These are phyloP conservation scores for Diaporthe citri DNA, from an alignment of 2,329 filamentous ascomycete species.

Conservation along the genomic window DNA sequence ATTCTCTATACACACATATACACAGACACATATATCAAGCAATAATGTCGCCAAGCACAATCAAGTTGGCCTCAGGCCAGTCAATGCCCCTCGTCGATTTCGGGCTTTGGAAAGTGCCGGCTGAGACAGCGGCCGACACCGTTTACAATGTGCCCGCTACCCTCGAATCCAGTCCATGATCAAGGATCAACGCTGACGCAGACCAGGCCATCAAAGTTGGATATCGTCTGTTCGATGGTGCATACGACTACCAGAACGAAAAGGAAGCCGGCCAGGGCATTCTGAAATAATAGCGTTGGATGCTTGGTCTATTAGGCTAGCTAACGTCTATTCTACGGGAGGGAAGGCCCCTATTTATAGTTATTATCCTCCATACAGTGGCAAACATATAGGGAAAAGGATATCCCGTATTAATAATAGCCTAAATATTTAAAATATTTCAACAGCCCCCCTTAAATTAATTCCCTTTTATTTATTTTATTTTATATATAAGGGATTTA, in stretches of 20 bases:
- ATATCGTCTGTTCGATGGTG: neutral
- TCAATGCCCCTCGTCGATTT: neutral
- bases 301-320: no score
- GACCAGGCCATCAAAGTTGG: conserved; percentile 2
- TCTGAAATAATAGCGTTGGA: no score
- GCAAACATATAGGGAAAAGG: no score
- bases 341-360: no score
- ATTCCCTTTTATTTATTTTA: no score
- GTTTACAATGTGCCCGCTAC: neutral
- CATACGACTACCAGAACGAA: conserved; percentile 12
- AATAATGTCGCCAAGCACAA: neutral
- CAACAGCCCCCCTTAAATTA: no score
- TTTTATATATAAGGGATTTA: no score
- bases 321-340: no score
- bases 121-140: conserved; percentile 7
- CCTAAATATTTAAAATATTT: no score
- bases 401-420: no score
- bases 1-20: neutral
- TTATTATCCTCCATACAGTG: no score
- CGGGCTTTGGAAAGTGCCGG: neutral
- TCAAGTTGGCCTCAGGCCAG: conserved; percentile 7
- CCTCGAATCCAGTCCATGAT: neutral
- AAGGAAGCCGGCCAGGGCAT: neutral
- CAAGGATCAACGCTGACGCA: neutral
- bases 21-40: neutral